Conservation (phyloP, 2,329 filamentous ascomycete genomes). For the Peltaster fructicola region DNA sequence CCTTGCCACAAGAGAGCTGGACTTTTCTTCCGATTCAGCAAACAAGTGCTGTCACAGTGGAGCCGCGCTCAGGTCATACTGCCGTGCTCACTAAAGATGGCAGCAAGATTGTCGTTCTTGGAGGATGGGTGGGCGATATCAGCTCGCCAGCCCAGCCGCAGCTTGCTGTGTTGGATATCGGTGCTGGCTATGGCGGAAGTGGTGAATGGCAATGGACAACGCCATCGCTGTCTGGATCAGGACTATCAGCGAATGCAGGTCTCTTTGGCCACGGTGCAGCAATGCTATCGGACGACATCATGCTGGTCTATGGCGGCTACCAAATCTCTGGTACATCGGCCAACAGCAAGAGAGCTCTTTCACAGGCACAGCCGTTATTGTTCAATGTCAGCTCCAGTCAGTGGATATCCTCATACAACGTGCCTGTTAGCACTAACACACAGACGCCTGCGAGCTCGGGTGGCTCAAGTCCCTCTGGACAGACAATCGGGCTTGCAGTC, state of each 20-base stretch:
- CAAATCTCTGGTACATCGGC: conserved; percentile 26
- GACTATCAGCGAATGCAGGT: conserved; percentile 27
- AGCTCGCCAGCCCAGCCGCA: conserved; percentile 63
- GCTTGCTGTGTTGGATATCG: conserved; percentile 58
- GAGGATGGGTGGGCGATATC: conserved; percentile 82
- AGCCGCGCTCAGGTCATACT: conserved; percentile 78
- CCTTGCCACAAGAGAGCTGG: conserved; percentile 73
- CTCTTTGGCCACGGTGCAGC: conserved; percentile 44
- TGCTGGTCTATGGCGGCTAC: conserved; percentile 45
- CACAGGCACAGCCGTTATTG: no score
- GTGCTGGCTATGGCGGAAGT: conserved; percentile 47
- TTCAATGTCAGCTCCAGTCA: conserved; percentile 43
- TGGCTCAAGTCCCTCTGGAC: conserved; percentile 24
- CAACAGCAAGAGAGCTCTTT: conserved; percentile 18
- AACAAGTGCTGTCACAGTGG: conserved; percentile 46
- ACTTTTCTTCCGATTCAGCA: conserved; percentile 54
- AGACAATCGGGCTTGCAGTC: conserved; percentile 28
- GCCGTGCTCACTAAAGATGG: conserved; percentile 68
- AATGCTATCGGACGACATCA: conserved; percentile 42
- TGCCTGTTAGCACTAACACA: conserved; percentile 11
- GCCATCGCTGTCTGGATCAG: conserved; percentile 32
- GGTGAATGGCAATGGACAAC: conserved; percentile 53
- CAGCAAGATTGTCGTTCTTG: conserved; percentile 56
- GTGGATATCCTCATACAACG: conserved; percentile 41
- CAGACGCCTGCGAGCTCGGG: conserved; percentile 13